Evolutionary conservation across 2,329 filamentous ascomycete species (phyloP).

Genomic region (Fusarium piperis): DNA sequence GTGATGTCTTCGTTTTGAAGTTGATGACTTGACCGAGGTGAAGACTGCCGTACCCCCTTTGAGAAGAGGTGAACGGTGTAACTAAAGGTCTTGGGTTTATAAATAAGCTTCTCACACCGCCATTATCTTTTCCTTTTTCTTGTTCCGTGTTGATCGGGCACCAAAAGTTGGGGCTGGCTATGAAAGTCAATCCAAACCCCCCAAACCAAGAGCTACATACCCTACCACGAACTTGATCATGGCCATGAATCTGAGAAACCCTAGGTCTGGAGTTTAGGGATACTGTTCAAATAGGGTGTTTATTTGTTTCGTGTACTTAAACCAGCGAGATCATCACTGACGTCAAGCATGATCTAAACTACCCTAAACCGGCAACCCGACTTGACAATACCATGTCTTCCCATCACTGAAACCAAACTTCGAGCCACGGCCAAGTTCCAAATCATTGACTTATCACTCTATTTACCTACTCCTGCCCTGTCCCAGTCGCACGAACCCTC

Average conservation of each 20-base stretch:
- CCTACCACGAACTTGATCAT: background rate
- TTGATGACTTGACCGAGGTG: background rate
- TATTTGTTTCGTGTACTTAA: background rate
- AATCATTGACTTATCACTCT: background rate
- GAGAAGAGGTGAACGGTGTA: background rate
- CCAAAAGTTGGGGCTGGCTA: background rate
- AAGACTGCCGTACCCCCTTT: background rate
- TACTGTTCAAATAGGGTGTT: background rate
- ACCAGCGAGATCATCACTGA: background rate
- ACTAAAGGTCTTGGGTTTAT: background rate
- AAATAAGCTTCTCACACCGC: background rate
- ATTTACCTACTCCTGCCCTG: background rate
- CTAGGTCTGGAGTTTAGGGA: rapidly evolving
- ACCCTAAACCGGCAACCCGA: background rate
- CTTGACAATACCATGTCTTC: background rate
- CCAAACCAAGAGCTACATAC: background rate
- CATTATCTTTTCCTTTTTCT: background rate
- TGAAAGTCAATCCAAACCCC: background rate
- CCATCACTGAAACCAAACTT: background rate
- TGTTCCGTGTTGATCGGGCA: background rate
- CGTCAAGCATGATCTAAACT: background rate
- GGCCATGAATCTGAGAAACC: background rate
- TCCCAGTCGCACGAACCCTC: background rate
- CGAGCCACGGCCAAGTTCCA: background rate
- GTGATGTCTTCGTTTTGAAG: background rate